phyloP scores from a whole-genome alignment of 495 filamentous ascomycete genomes.

The Pseudoneurospora amorphoporcata region DNA sequence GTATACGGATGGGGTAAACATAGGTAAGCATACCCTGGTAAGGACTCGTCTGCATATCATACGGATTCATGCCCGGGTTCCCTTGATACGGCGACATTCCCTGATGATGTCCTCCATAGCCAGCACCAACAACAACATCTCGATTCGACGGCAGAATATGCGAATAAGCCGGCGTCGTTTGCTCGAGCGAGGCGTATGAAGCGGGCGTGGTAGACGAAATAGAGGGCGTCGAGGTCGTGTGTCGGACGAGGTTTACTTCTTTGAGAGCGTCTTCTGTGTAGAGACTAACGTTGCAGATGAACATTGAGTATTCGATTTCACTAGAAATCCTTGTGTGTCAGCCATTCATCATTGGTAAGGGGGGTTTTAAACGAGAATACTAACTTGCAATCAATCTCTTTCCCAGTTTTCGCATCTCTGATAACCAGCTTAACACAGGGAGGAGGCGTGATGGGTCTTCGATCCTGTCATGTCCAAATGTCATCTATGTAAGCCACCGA shows the following conservation, averaged over 20 bases:
- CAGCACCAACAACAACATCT: constrained; percentile 4
- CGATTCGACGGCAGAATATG: constrained; percentile 25
- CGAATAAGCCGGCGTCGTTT: constrained; percentile 22
- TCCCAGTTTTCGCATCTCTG: constrained; percentile 64
- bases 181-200: constrained; percentile 23
- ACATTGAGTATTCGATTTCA: constrained; percentile 71
- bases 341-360: neutral
- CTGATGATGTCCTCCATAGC: constrained; percentile 8
- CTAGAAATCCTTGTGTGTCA: constrained; percentile 18
- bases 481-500: neutral
- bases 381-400: constrained; percentile 85
- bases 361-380: constrained; percentile 18
- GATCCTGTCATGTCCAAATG: constrained; percentile 50
- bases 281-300: constrained; percentile 86
- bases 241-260: constrained; percentile 90
- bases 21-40: constrained; percentile 12
- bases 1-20: neutral
- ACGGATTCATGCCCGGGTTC: constrained; percentile 13
- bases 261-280: constrained; percentile 75
- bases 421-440: constrained; percentile 84
- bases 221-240: constrained; percentile 76
- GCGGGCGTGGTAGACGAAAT: constrained; percentile 60
- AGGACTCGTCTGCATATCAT: constrained; percentile 13
- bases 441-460: constrained; percentile 90
- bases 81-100: constrained; percentile 11